Conservation (phyloP, 352 stramenopile genomes). For the Globisporangium barbulae region DNA sequence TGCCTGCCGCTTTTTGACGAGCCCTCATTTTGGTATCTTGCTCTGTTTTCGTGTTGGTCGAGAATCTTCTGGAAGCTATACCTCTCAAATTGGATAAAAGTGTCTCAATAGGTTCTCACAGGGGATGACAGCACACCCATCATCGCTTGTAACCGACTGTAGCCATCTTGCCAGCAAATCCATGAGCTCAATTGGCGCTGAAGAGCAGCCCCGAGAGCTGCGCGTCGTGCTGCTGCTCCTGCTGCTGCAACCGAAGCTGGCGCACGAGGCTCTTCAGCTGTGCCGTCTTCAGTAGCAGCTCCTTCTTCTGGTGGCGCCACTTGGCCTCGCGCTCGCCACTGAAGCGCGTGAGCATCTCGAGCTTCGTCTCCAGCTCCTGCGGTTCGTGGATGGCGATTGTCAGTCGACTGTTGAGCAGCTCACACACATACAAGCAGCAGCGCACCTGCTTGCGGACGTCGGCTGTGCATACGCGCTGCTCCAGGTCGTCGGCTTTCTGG, state of each 20-base stretch:
- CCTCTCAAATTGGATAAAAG: slow-evolving; percentile 2
- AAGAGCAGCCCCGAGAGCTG: slow-evolving; percentile 21
- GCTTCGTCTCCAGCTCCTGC: slow-evolving; percentile 15
- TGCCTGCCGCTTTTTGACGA: no score
- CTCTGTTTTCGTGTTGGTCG: slow-evolving; percentile 3
- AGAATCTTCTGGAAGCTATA: slow-evolving; percentile 17
- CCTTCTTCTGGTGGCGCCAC: slow-evolving; percentile 18
- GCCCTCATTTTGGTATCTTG: not conserved
- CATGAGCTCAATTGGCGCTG: not conserved
- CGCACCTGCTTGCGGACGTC: slow-evolving; percentile 15
- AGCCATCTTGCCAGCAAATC: slow-evolving; percentile 6
- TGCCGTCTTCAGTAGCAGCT: slow-evolving; percentile 15
- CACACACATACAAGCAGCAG: not conserved
- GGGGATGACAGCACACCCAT: slow-evolving; percentile 1
- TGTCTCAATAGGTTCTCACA: not conserved
- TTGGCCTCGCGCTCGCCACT: slow-evolving; percentile 3
- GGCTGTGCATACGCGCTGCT: slow-evolving; percentile 7
- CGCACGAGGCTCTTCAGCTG: slow-evolving; percentile 26
- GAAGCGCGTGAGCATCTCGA: slow-evolving; percentile 8
- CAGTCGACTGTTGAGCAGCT: not conserved
- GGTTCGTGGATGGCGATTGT: not conserved
- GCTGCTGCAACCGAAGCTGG: slow-evolving; percentile 21
- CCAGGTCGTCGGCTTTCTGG: not conserved
- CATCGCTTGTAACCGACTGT: not conserved
- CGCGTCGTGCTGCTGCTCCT: slow-evolving; percentile 25